Conservation (phyloP, 1,284 basidiomycete species). For the Inonotus obliquus region DNA sequence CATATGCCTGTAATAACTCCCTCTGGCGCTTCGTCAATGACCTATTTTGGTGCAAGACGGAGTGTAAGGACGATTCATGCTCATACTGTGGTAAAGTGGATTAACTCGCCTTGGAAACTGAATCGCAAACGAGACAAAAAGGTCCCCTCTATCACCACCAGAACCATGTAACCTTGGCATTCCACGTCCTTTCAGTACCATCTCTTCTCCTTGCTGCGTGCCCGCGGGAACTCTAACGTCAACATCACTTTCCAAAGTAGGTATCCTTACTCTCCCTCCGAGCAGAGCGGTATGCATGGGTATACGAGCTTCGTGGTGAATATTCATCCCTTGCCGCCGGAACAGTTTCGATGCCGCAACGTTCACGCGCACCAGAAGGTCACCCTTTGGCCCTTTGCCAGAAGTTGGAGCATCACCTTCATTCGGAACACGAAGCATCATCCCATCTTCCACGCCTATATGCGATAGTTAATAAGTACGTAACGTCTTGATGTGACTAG, state of each 20-base stretch:
- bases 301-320: slow-evolving; percentile 89
- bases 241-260: slow-evolving; percentile 94
- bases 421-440: slow-evolving; percentile 83
- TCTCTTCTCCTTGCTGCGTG: slow-evolving; percentile 96
- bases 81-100: slow-evolving; percentile 18
- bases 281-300: slow-evolving; percentile 91
- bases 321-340: slow-evolving; percentile 86
- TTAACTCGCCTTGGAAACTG: slow-evolving; percentile 80
- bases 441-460: slow-evolving; percentile 92
- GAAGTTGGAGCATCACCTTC: slow-evolving; percentile 84
- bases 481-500: slow-evolving; percentile 14
- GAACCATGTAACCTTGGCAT: slow-evolving; percentile 65
- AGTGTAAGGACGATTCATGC: slow-evolving; percentile 18
- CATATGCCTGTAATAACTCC: slow-evolving; percentile 84
- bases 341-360: slow-evolving; percentile 85
- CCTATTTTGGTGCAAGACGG: slow-evolving; percentile 36
- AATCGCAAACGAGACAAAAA: slow-evolving; percentile 88
- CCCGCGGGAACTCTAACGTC: slow-evolving; percentile 92
- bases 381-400: slow-evolving; percentile 75
- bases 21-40: slow-evolving; percentile 80
- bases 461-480: slow-evolving; percentile 19
- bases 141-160: slow-evolving; percentile 73
- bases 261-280: slow-evolving; percentile 89
- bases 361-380: slow-evolving; percentile 85
- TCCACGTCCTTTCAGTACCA: slow-evolving; percentile 89